A percentile compares a stretch with the other conserved stretches of the same genome.
Evolutionary conservation across 176 grass and related monocot genomes (phyloP).

Genomic region (Phoenix dactylifera): DNA sequence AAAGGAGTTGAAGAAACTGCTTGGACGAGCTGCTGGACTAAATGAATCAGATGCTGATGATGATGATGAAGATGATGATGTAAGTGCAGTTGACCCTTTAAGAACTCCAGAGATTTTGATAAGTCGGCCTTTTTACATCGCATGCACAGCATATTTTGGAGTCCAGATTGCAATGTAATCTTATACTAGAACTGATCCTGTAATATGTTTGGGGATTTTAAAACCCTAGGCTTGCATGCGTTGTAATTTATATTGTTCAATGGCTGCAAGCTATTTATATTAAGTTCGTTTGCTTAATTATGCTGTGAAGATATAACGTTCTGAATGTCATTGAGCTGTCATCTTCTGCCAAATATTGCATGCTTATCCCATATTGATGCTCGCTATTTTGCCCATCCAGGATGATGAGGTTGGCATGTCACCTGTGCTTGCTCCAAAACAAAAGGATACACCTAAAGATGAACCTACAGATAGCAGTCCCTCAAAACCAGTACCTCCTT

Average conservation of each 20-base stretch:
- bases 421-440: constrained; percentile 76
- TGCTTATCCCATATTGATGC: constrained; percentile 1
- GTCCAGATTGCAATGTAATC: too few relatives aligned
- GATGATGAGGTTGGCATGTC: constrained; percentile 68
- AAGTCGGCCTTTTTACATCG: too few relatives aligned
- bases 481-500: constrained; percentile 40
- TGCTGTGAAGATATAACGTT: too few relatives aligned
- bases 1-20: constrained; percentile 92
- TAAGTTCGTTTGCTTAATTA: too few relatives aligned
- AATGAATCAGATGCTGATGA: constrained; percentile 87
- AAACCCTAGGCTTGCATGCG: too few relatives aligned
- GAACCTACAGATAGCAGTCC: constrained; percentile 68
- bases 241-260: too few relatives aligned
- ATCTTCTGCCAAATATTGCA: too few relatives aligned
- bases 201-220: too few relatives aligned
- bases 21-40: constrained; percentile 72
- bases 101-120: background rate
- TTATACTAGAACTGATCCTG: too few relatives aligned
- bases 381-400: constrained; percentile 24
- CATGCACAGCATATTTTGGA: too few relatives aligned
- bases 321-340: too few relatives aligned
- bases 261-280: too few relatives aligned
- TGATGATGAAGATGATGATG: constrained; percentile 83
- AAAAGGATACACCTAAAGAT: constrained; percentile 68
- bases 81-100: constrained; percentile 10